phyloP scores from a whole-genome alignment of 1,284 basidiomycete species.

The Dichomitus squalens region DNA sequence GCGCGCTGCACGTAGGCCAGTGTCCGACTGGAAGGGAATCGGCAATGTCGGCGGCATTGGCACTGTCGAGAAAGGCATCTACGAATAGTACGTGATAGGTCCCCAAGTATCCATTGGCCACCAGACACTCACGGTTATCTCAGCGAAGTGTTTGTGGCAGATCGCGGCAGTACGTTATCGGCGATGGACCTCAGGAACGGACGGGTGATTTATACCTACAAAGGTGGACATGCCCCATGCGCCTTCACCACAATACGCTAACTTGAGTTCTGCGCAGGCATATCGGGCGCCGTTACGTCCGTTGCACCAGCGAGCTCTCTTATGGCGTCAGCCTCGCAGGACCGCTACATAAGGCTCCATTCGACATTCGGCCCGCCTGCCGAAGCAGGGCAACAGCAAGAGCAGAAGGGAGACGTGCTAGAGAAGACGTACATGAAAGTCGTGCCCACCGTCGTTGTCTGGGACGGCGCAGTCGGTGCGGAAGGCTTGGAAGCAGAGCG shows the following conservation, averaged over 20 bases:
- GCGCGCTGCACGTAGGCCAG: conserved; percentile 69
- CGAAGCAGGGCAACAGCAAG: conserved; percentile 53
- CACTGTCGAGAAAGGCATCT: conserved; percentile 58
- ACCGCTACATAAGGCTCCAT: conserved; percentile 78
- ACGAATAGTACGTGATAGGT: conserved; percentile 63
- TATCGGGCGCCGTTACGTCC: conserved; percentile 70
- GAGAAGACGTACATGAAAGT: conserved; percentile 73
- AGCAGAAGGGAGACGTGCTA: conserved; percentile 66
- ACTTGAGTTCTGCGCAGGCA: conserved; percentile 41
- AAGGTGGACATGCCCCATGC: conserved; percentile 45
- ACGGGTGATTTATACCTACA: conserved; percentile 69
- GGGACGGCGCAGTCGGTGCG: conserved; percentile 50
- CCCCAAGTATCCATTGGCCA: neutral
- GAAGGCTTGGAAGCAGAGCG: conserved; percentile 46
- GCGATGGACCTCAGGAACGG: conserved; percentile 80
- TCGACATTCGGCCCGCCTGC: conserved; percentile 59
- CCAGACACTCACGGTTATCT: neutral
- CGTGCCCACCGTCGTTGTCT: conserved; percentile 61
- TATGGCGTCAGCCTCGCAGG: conserved; percentile 63
- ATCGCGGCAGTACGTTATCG: conserved; percentile 69
- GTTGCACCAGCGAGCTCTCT: conserved; percentile 54
- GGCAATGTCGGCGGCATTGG: conserved; percentile 71
- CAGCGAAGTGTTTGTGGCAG: conserved; percentile 80
- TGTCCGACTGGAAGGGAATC: conserved; percentile 65
- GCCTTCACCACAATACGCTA: neutral